Base-by-base conservation (phyloP, 208 protist genomes). In the Leishmania aethiopica region DNA sequence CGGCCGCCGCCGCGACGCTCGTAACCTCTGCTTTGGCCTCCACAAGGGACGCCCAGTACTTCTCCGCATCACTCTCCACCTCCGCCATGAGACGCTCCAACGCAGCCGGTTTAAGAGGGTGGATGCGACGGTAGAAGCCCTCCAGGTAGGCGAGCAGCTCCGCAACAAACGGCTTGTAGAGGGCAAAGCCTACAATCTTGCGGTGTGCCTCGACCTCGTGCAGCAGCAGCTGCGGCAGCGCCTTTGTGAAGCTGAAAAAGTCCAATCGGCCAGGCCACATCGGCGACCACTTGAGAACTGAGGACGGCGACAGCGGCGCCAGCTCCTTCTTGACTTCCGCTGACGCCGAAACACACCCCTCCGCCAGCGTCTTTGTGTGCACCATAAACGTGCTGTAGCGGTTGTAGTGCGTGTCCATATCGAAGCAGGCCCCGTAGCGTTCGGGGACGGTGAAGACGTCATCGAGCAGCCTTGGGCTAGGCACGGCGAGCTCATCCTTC, bases 311-410 rank as follows among this genome's bases (percentile, higher is more conserved):
- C 11, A 84, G 74, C 13, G 81, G 80, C 19, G 49, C 22, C 28
- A 84, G 32, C 59, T 28, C 69, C 22, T 51, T 32, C 25, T 67
- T 40, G 25, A 57, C 13, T 7, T 71, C 64, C 40, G 47, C 73
- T 1, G 60, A 28, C 28, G 40, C 64, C 32, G 74, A 37, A 55
- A 49, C 79, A 35, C 77, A 82, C 25, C 53, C 15, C 60, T 81
- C 81, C 1, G 89, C 90, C 1, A 92, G 75, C 47, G 88, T 92
- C 60, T 83, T 95, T 10, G 92, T 93, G 37, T 81, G 59, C 47
- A 92, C 77, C 84, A 96, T 91, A 77, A 97, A 97, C 2, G 78
- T 83, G 71, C 88, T 92, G 81, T 96, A 97, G 57, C 80, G 84
- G 15, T 90, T 82, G 82, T 96, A 96, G 78, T 92, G 88, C 22